A percentile compares a stretch with the other conserved stretches of the same genome.
Evolutionary conservation across 169 alveolate species (phyloP).

Genomic region (Plasmodium ovale): DNA sequence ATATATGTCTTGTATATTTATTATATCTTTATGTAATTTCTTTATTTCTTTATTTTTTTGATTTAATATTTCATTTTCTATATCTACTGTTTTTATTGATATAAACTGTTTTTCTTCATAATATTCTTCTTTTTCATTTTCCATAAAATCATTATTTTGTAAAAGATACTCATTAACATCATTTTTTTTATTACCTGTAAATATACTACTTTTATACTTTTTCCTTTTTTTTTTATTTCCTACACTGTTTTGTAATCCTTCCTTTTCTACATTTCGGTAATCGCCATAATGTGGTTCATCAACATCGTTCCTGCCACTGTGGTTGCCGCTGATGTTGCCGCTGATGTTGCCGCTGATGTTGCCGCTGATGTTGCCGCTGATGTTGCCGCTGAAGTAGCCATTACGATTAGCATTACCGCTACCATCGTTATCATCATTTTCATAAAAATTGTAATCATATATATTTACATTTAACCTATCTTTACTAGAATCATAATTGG

Average conservation of each 20-base stretch:
- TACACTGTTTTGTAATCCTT: background rate
- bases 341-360: slow-evolving; percentile 43
- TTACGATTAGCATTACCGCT: slow-evolving; percentile 34
- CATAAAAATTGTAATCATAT: slow-evolving; percentile 71
- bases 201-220: slow-evolving; percentile 58
- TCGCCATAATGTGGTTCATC: slow-evolving; percentile 27
- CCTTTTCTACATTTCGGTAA: background rate
- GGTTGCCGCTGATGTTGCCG: slow-evolving; percentile 57
- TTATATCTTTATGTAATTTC: slow-evolving; percentile 70
- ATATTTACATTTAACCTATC: slow-evolving; percentile 66
- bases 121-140: slow-evolving; percentile 7
- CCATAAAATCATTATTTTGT: slow-evolving; percentile 42
- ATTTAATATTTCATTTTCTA: slow-evolving; percentile 67
- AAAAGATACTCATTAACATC: slow-evolving; percentile 50
- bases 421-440: slow-evolving; percentile 61
- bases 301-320: slow-evolving; percentile 49
- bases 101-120: slow-evolving; percentile 41
- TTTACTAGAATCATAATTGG: slow-evolving; percentile 42
- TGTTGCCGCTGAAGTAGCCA: slow-evolving; percentile 48
- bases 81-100: slow-evolving; percentile 57
- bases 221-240: slow-evolving; percentile 37
- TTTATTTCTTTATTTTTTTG: slow-evolving; percentile 76
- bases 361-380: slow-evolving; percentile 43
- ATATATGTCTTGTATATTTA: slow-evolving; percentile 67
- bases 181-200: slow-evolving; percentile 39